Conservation (phyloP, 495 filamentous ascomycete species). For the Tuber calosporum region DNA sequence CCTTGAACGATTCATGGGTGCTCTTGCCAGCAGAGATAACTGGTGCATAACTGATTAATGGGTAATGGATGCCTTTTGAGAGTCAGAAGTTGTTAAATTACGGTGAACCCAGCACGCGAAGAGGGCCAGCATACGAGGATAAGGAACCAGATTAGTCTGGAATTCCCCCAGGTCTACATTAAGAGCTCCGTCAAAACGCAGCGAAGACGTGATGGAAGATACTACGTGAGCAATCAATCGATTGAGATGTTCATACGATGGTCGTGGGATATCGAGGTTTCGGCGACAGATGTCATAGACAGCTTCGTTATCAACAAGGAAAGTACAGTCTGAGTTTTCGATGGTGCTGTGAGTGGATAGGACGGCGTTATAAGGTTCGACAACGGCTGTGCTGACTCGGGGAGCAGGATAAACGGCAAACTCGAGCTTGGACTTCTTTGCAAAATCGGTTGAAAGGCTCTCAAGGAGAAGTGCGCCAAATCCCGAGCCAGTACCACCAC, state of each 20-base stretch:
- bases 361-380: conserved; percentile 99
- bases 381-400: conserved; percentile 90
- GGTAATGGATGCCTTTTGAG: conserved; percentile 71
- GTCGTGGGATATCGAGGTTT: conserved; percentile 92
- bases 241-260: conserved; percentile 97
- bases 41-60: conserved; percentile 89
- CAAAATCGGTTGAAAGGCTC: conserved; percentile 93
- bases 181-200: conserved; percentile 96
- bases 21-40: conserved; percentile 90
- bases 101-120: not conserved
- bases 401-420: conserved; percentile 98
- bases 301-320: conserved; percentile 99
- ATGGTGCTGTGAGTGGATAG: conserved; percentile 97
- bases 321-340: conserved; percentile 98
- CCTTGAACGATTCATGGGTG: conserved; percentile 90
- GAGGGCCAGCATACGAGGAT: conserved; percentile 57
- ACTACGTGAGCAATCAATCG: conserved; percentile 98
- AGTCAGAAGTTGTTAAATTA: conserved; percentile 10
- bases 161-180: conserved; percentile 99
- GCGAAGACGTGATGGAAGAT: conserved; percentile 95
- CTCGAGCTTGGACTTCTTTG: conserved; percentile 99
- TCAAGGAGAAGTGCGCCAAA: conserved; percentile 98
- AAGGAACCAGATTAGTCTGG: conserved; percentile 98
- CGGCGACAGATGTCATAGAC: conserved; percentile 99
- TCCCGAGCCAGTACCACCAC: conserved; percentile 95